Conservation (phyloP, 495 filamentous ascomycete species). For the Aspergillus leporis region DNA sequence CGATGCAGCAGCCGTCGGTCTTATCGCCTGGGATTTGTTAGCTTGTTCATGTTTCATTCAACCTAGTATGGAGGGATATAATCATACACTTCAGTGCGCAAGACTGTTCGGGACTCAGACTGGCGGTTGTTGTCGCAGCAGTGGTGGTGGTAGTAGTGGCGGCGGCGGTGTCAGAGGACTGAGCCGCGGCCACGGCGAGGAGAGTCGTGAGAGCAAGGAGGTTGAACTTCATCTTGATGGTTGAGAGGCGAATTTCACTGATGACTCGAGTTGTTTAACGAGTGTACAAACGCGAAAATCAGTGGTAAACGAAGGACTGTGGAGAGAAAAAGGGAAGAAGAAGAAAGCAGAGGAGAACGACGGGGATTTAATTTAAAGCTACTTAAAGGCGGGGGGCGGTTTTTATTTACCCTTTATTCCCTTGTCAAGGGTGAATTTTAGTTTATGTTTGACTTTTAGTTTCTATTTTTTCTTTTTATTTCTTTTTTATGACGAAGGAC, state of each 20-base stretch:
- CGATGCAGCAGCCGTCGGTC: constrained; percentile 41
- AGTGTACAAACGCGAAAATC: constrained; percentile 10
- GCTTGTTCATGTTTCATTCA: background rate
- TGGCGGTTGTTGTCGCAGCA: constrained; percentile 22
- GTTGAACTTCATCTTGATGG: constrained; percentile 44
- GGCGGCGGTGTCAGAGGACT: constrained; percentile 9
- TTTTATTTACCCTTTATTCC: background rate
- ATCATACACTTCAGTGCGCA: constrained; percentile 41
- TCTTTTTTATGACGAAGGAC: background rate
- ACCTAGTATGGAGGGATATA: background rate
- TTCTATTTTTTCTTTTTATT: constrained; percentile 7
- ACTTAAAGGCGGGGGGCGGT: background rate
- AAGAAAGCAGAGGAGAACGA: constrained; percentile 10
- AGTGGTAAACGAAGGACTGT: constrained; percentile 19
- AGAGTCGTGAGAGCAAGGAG: constrained; percentile 38
- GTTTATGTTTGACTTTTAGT: background rate
- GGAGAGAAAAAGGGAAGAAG: constrained; percentile 7
- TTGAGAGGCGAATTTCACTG: constrained; percentile 12
- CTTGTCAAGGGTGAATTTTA: background rate
- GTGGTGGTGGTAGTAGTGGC: constrained; percentile 24
- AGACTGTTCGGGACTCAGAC: constrained; percentile 26
- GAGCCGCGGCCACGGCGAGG: constrained; percentile 36
- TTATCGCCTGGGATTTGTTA: constrained; percentile 25
- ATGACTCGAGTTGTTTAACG: constrained; percentile 15
- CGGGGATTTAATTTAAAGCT: constrained; percentile 2